Conservation (phyloP, 345 rosid genomes). For the Ceriops tagal region DNA sequence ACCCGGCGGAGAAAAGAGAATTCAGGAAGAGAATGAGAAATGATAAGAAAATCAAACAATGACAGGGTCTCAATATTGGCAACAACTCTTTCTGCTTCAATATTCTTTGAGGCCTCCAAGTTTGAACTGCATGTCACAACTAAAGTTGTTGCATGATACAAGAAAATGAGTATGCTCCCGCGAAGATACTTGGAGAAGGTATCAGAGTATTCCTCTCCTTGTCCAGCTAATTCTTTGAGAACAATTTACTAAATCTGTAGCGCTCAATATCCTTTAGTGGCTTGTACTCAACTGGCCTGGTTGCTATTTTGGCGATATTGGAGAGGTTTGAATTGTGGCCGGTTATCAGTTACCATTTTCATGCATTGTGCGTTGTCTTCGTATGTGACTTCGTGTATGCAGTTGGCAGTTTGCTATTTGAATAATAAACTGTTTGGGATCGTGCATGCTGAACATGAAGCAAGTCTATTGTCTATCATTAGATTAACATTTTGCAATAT, state of each 20-base stretch:
- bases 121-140: not conserved
- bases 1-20: constrained; percentile 65
- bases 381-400: too few species aligned
- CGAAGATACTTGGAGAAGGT: not conserved
- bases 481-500: too few species aligned
- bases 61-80: not conserved
- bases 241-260: not conserved
- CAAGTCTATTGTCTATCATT: too few species aligned
- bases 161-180: not conserved
- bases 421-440: too few species aligned
- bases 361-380: too few species aligned
- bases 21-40: constrained; percentile 83
- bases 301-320: too few species aligned
- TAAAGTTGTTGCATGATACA: not conserved
- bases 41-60: constrained; percentile 55
- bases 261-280: too few species aligned
- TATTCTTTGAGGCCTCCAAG: constrained; percentile 1
- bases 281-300: too few species aligned
- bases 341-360: too few species aligned
- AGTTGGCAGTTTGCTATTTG: too few species aligned
- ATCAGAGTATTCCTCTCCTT: not conserved
- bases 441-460: too few species aligned
- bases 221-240: not conserved
- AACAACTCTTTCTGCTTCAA: not conserved
- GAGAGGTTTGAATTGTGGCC: too few species aligned